Conservation (phyloP, 306 rosid species). For the Rosa multiflora region DNA sequence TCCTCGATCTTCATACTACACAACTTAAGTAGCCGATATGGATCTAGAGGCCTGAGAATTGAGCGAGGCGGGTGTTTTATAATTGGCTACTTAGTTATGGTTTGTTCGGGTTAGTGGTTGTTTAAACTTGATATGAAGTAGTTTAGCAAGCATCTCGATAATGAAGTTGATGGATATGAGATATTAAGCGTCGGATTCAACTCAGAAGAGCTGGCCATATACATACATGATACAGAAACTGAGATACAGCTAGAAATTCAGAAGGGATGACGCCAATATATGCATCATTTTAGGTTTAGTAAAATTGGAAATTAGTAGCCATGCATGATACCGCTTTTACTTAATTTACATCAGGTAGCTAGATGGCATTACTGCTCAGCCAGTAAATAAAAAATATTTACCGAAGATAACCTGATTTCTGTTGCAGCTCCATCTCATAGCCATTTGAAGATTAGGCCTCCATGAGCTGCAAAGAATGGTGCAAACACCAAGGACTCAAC, state of each 20-base stretch:
- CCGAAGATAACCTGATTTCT: background rate
- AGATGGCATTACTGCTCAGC: background rate
- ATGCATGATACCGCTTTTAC: background rate
- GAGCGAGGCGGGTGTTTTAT: too few species aligned
- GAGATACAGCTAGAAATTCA: background rate
- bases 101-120: too few species aligned
- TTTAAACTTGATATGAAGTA: too few species aligned
- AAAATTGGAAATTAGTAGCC: conserved; percentile 15
- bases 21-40: background rate
- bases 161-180: background rate
- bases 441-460: conserved; percentile 59
- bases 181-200: background rate
- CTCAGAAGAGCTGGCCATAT: background rate
- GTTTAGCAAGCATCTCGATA: too few species aligned
- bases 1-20: background rate
- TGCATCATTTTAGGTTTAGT: background rate
- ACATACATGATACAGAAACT: background rate
- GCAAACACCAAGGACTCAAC: conserved; percentile 69
- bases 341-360: background rate
- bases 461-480: conserved; percentile 66
- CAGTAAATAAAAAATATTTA: background rate
- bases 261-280: background rate
- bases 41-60: too few species aligned
- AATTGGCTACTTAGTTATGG: too few species aligned
- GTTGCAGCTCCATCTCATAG: conserved; percentile 25